phyloP scores from a whole-genome alignment of 1,139 yeast species.

The Hemisphaericaspora xylanilytica region DNA sequence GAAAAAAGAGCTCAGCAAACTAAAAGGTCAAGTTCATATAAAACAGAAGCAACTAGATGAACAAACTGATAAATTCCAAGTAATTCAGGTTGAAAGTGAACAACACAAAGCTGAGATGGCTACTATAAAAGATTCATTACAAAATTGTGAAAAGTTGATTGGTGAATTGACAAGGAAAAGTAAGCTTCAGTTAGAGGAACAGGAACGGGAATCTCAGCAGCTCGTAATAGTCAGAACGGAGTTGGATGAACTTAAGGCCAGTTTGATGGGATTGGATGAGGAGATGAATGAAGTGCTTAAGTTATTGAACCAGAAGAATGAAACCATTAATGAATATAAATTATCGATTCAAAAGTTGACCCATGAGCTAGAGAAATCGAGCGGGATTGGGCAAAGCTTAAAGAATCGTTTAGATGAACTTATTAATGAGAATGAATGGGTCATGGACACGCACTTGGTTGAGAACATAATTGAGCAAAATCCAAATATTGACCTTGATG shows the following conservation, averaged over 20 bases:
- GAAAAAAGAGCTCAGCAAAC: slow-evolving; percentile 48
- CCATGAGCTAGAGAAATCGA: slow-evolving; percentile 64
- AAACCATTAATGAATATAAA: slow-evolving; percentile 48
- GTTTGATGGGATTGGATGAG: slow-evolving; percentile 69
- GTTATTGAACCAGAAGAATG: slow-evolving; percentile 52
- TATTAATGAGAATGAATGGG: slow-evolving; percentile 66
- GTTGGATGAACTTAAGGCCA: slow-evolving; percentile 62
- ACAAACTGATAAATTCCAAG: slow-evolving; percentile 57
- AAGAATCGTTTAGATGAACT: slow-evolving; percentile 48
- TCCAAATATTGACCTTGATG: slow-evolving; percentile 55
- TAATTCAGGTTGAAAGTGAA: slow-evolving; percentile 68
- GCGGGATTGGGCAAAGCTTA: slow-evolving; percentile 40
- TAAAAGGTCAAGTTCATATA: slow-evolving; percentile 36
- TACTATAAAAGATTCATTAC: slow-evolving; percentile 41
- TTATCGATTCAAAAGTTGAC: slow-evolving; percentile 56
- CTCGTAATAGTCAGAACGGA: slow-evolving; percentile 38
- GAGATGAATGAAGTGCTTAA: slow-evolving; percentile 67
- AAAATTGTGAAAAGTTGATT: slow-evolving; percentile 31
- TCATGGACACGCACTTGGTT: slow-evolving; percentile 59
- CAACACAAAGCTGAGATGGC: slow-evolving; percentile 60
- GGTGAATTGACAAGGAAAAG: slow-evolving; percentile 40
- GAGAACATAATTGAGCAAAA: slow-evolving; percentile 54
- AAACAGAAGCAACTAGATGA: slow-evolving; percentile 45
- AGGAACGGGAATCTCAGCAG: slow-evolving; percentile 26
- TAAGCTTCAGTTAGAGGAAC: slow-evolving; percentile 22